Conservation (phyloP, 768 basidiomycete genomes). For the Fomitopsis pulvina region DNA sequence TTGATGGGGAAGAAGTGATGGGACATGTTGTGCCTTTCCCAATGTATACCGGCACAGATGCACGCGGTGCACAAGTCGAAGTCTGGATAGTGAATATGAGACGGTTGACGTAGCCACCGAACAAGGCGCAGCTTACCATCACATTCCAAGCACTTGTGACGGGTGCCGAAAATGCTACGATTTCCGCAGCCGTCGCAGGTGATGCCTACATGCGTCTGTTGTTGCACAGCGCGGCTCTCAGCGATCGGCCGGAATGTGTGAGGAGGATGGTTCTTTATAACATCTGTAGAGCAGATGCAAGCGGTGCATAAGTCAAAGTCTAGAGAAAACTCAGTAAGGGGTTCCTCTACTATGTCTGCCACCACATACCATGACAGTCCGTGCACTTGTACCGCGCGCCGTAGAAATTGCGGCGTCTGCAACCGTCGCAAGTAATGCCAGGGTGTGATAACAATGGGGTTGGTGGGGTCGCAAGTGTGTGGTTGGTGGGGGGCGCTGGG, state of each 20-base stretch:
- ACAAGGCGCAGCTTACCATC: constrained; percentile 20
- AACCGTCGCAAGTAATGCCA: constrained; percentile 15
- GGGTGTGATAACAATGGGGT: not conserved
- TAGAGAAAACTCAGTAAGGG: not conserved
- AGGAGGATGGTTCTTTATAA: constrained; percentile 5
- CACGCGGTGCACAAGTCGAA: constrained; percentile 17
- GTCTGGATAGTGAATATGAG: constrained; percentile 2
- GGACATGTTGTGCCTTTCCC: constrained; percentile 9
- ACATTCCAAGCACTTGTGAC: constrained; percentile 79
- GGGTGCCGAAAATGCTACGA: constrained; percentile 47
- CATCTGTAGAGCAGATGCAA: constrained; percentile 11
- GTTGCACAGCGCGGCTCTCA: not conserved
- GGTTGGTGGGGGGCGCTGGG: not conserved
- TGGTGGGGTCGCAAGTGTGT: not conserved
- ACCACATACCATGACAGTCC: constrained; percentile 13
- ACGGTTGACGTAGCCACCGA: not conserved
- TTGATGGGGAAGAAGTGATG: constrained; percentile 20
- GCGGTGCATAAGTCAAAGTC: constrained; percentile 16
- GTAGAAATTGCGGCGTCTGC: constrained; percentile 10
- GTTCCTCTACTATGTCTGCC: not conserved
- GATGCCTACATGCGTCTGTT: constrained; percentile 40
- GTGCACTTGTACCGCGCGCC: constrained; percentile 17
- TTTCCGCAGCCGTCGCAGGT: constrained; percentile 57
- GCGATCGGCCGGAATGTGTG: constrained; percentile 16
- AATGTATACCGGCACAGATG: constrained; percentile 4